Conservation (phyloP, 345 rosid genomes). For the Sapria himalayana region DNA sequence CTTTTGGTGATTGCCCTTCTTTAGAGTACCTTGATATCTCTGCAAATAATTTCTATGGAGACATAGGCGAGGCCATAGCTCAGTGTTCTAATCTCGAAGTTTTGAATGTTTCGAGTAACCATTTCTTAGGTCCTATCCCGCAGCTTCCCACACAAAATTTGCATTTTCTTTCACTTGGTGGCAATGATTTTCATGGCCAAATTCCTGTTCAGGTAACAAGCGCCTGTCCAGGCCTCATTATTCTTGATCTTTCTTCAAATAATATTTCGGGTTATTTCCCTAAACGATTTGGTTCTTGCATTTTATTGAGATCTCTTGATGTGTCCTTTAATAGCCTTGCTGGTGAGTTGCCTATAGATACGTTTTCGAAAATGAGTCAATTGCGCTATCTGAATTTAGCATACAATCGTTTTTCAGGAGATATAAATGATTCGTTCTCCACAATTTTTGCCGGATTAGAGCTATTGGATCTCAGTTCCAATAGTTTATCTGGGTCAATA, state of each 20-base stretch:
- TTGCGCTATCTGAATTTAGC: slow-evolving; percentile 36
- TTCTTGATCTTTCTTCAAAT: slow-evolving; percentile 62
- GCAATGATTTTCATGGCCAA: slow-evolving; percentile 38
- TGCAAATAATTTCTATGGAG: slow-evolving; percentile 40
- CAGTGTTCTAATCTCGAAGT: slow-evolving; percentile 33
- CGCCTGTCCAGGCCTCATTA: slow-evolving; percentile 44
- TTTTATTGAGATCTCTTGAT: slow-evolving; percentile 31
- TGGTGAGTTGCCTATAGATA: slow-evolving; percentile 49
- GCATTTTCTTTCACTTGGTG: slow-evolving; percentile 29
- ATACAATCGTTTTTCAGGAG: slow-evolving; percentile 39
- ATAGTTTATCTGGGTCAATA: slow-evolving; percentile 36
- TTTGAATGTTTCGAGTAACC: slow-evolving; percentile 47
- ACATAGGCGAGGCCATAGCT: slow-evolving; percentile 32
- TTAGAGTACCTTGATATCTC: slow-evolving; percentile 63
- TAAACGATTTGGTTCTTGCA: slow-evolving; percentile 32
- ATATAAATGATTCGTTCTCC: slow-evolving; percentile 39
- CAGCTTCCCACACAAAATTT: slow-evolving; percentile 31
- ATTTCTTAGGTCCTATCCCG: slow-evolving; percentile 46
- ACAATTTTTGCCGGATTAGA: slow-evolving; percentile 30
- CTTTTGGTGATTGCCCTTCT: slow-evolving; percentile 44
- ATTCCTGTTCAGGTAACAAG: slow-evolving; percentile 42
- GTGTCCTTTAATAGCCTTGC: slow-evolving; percentile 43
- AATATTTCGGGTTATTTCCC: slow-evolving; percentile 58
- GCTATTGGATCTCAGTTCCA: slow-evolving; percentile 67
- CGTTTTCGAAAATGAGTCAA: slow-evolving; percentile 34